Evolutionary conservation across 1,284 basidiomycete genomes (phyloP).

Genomic region (Fistulinella cinereoalba): DNA sequence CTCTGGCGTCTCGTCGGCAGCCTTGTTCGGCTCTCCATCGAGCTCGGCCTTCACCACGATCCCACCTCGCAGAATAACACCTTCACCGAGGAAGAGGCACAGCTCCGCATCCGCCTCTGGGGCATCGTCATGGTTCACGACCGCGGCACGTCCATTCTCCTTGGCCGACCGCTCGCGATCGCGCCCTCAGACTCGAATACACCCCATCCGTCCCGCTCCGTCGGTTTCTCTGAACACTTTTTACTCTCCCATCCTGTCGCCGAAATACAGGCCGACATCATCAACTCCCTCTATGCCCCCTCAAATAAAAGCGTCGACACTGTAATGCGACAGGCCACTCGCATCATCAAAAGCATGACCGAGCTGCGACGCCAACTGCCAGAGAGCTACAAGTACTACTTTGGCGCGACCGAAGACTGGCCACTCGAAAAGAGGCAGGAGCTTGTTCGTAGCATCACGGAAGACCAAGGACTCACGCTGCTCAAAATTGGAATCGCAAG

Average conservation of each 20-base stretch:
- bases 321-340: slow-evolving; percentile 69
- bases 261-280: slow-evolving; percentile 81
- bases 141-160: slow-evolving; percentile 77
- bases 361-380: slow-evolving; percentile 65
- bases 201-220: slow-evolving; percentile 55
- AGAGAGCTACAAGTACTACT: slow-evolving; percentile 67
- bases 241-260: slow-evolving; percentile 64
- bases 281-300: slow-evolving; percentile 77
- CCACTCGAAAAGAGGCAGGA: slow-evolving; percentile 56
- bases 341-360: slow-evolving; percentile 71
- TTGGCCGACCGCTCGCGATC: slow-evolving; percentile 80
- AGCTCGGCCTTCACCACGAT: slow-evolving; percentile 80
- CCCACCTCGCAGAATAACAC: slow-evolving; percentile 61
- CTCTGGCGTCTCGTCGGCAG: slow-evolving; percentile 82
- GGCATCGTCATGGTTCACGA: slow-evolving; percentile 78
- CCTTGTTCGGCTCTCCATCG: slow-evolving; percentile 72
- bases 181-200: slow-evolving; percentile 75
- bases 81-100: slow-evolving; percentile 71
- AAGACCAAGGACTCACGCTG: slow-evolving; percentile 74
- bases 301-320: slow-evolving; percentile 61
- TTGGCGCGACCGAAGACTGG: slow-evolving; percentile 72
- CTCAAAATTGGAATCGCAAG: slow-evolving; percentile 79
- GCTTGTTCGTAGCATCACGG: slow-evolving; percentile 69
- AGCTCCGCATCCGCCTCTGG: slow-evolving; percentile 76
- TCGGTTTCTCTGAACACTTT: slow-evolving; percentile 66